Conservation (phyloP, 129 eudicot genomes). For the Kitagawia praeruptora region DNA sequence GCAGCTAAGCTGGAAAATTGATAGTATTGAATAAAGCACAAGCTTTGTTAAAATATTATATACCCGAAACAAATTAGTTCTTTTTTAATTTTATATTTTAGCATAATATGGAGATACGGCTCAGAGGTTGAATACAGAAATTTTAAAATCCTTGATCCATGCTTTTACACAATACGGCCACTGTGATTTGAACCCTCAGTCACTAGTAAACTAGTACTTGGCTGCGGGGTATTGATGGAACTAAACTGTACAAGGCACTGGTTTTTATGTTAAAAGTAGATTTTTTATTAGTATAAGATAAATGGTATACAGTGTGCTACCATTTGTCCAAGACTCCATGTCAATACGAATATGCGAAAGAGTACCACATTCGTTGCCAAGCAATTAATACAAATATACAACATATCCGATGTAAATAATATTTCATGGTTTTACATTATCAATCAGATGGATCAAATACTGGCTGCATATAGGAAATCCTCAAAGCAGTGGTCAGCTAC, state of each 20-base stretch:
- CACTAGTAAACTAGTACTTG: neutral
- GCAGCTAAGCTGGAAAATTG: neutral
- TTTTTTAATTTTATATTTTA: neutral
- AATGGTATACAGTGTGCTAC: neutral
- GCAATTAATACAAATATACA: neutral
- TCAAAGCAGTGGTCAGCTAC: constrained; percentile 95
- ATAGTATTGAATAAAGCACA: neutral
- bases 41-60: neutral
- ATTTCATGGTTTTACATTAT: neutral
- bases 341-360: neutral
- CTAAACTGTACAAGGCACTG: neutral
- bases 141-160: no score
- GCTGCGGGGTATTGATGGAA: neutral
- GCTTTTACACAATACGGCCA: neutral
- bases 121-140: neutral
- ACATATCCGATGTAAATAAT: neutral
- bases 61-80: neutral
- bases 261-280: neutral
- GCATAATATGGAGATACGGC: neutral
- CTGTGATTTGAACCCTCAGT: neutral
- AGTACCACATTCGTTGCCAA: neutral
- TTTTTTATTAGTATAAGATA: neutral
- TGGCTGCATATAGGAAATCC: constrained; percentile 85
- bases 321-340: neutral
- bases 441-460: constrained; percentile 78